These are phyloP conservation scores for Tolypocladium ophioglossoides DNA, from an alignment of 2,329 filamentous ascomycete genomes.

Conservation along the genomic window DNA sequence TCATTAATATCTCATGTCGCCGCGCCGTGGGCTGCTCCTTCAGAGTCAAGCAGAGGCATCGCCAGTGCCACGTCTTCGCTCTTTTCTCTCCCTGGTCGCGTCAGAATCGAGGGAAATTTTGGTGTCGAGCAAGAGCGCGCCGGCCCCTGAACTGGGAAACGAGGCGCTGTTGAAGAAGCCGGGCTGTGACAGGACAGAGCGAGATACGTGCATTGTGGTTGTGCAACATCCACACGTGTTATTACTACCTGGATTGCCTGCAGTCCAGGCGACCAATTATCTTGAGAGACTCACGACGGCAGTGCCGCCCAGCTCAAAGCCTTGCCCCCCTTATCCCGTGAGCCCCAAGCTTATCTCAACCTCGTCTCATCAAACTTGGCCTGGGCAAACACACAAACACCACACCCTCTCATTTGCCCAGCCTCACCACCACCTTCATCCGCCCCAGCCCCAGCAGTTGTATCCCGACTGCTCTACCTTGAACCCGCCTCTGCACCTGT, in stretches of 20 bases:
- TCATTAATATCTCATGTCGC: not conserved
- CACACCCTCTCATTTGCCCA: not conserved
- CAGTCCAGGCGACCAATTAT: conserved; percentile 1
- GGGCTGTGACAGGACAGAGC: not conserved
- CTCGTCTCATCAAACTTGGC: not conserved
- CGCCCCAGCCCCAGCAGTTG: not conserved
- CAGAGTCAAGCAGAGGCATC: not conserved
- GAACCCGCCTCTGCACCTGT: not conserved
- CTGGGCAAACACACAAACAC: not conserved
- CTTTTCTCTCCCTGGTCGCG: not conserved
- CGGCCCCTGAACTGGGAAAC: not conserved
- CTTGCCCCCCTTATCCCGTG: not conserved
- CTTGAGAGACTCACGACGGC: not conserved
- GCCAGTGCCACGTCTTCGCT: not conserved
- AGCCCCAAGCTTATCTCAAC: conserved; percentile 2
- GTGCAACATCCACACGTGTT: conserved; percentile 1
- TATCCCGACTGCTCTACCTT: not conserved
- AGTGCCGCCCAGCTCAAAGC: not conserved
- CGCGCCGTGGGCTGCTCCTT: not conserved
- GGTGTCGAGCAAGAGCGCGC: not conserved
- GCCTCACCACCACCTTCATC: not conserved
- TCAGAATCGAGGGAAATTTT: not conserved
- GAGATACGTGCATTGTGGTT: not conserved
- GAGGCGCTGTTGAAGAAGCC: not conserved
- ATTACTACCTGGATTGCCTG: not conserved